Conservation (phyloP, 2,329 filamentous ascomycete genomes). For the Diaporthe sp. region DNA sequence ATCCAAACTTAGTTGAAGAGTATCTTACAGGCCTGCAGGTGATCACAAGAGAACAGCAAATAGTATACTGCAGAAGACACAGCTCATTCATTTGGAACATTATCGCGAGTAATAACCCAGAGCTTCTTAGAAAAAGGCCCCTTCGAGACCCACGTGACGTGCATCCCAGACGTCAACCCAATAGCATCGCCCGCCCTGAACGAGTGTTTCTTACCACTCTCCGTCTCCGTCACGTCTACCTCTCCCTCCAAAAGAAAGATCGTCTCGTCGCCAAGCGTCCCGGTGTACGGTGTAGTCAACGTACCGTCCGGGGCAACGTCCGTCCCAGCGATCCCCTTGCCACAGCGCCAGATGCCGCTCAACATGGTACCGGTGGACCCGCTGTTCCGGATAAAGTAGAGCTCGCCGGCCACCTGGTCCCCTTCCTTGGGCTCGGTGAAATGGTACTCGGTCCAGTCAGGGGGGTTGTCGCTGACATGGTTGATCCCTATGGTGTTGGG, state of each 20-base stretch:
- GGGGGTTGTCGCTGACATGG: background rate
- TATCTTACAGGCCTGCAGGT: background rate
- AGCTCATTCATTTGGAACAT: background rate
- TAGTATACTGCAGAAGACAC: background rate
- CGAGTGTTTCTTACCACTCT: constrained; percentile 8
- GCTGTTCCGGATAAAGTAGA: constrained; percentile 3
- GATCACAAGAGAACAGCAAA: background rate
- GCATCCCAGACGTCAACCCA: constrained; percentile 33
- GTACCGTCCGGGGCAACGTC: constrained; percentile 4
- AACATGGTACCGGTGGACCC: constrained; percentile 24
- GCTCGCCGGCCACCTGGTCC: background rate
- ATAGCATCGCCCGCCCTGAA: constrained; percentile 33
- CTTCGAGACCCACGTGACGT: constrained; percentile 31
- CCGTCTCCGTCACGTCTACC: background rate
- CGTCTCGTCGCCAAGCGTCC: background rate
- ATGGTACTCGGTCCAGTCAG: background rate
- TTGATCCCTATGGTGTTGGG: background rate
- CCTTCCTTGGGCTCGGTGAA: constrained; percentile 8
- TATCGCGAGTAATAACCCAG: constrained; percentile 11
- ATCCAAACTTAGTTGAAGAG: background rate
- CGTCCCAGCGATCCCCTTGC: constrained; percentile 32
- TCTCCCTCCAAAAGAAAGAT: background rate
- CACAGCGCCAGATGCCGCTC: constrained; percentile 28
- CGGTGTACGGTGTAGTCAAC: background rate
- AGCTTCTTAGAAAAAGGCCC: constrained; percentile 34